Conservation (phyloP, 1,284 basidiomycete genomes). For the Melampsora americana region DNA sequence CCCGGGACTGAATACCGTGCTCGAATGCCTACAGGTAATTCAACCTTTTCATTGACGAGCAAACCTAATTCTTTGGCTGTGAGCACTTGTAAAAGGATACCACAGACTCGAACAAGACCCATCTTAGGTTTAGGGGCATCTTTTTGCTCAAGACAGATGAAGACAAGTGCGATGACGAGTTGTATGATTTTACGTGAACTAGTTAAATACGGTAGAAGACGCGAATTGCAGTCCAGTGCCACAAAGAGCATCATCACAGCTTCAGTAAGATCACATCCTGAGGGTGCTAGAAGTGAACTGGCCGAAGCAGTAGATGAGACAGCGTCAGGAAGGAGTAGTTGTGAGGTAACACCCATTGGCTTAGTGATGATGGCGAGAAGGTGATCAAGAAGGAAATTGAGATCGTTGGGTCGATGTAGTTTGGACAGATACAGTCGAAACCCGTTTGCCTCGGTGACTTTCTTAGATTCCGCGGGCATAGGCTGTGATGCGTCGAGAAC, state of each 20-base stretch:
- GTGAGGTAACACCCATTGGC: constrained; percentile 40
- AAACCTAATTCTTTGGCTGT: constrained; percentile 30
- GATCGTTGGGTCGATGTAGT: constrained; percentile 33
- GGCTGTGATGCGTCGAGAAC: background rate
- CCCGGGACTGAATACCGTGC: constrained; percentile 40
- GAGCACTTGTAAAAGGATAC: constrained; percentile 30
- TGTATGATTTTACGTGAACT: background rate
- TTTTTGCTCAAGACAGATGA: constrained; percentile 42
- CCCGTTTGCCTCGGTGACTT: constrained; percentile 9
- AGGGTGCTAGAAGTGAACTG: constrained; percentile 7
- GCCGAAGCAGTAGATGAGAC: constrained; percentile 12
- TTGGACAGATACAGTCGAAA: constrained; percentile 41
- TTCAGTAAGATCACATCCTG: constrained; percentile 21
- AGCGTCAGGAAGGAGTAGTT: constrained; percentile 25
- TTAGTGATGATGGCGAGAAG: constrained; percentile 33
- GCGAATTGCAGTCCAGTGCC: constrained; percentile 24
- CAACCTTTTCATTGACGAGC: constrained; percentile 27
- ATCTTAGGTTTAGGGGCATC: constrained; percentile 26
- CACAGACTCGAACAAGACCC: constrained; percentile 34
- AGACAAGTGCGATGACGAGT: constrained; percentile 32
- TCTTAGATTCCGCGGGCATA: background rate
- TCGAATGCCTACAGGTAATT: constrained; percentile 37
- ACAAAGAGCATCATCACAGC: constrained; percentile 25
- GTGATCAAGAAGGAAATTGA: constrained; percentile 31
- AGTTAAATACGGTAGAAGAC: constrained; percentile 23